A percentile compares a stretch with the other conserved stretches of the same genome.
Evolutionary conservation across 2,329 filamentous ascomycete species (phyloP).

Genomic region (Colletotrichum viniferum): DNA sequence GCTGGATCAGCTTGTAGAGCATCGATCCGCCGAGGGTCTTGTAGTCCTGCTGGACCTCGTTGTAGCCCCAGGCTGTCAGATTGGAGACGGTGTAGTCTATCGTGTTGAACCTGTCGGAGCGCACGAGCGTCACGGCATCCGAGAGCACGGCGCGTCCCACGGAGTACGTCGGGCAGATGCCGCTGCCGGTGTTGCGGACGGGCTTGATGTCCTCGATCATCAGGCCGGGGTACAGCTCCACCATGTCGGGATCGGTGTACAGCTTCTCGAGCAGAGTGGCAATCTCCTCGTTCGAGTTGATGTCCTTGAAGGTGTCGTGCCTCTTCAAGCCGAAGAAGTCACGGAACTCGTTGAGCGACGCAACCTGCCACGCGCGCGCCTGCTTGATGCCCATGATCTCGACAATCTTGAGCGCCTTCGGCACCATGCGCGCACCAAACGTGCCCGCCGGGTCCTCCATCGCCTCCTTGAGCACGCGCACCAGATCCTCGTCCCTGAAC

Average conservation of each 20-base stretch:
- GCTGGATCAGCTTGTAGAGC: conserved; percentile 50
- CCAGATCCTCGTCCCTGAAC: conserved; percentile 63
- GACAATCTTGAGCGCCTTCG: conserved; percentile 61
- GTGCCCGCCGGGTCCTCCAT: conserved; percentile 65
- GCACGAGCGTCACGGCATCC: conserved; percentile 63
- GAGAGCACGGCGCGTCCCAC: conserved; percentile 61
- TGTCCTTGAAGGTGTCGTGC: conserved; percentile 61
- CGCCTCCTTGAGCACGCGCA: conserved; percentile 57
- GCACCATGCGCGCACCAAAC: conserved; percentile 65
- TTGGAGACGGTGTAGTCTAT: conserved; percentile 46
- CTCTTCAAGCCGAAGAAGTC: conserved; percentile 64
- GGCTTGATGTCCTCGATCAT: conserved; percentile 64
- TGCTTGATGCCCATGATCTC: conserved; percentile 68
- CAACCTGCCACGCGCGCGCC: conserved; percentile 64
- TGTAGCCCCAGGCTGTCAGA: conserved; percentile 49
- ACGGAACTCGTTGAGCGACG: conserved; percentile 68
- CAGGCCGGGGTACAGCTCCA: conserved; percentile 73
- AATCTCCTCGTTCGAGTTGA: conserved; percentile 62
- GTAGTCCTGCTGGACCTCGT: conserved; percentile 40
- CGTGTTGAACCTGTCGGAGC: conserved; percentile 65
- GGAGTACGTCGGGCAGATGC: conserved; percentile 57
- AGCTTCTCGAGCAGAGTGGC: conserved; percentile 59
- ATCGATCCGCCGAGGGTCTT: conserved; percentile 47
- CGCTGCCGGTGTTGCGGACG: conserved; percentile 53
- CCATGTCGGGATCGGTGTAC: conserved; percentile 67